These are phyloP conservation scores for Eucalyptus leucophloia DNA, from an alignment of 345 rosid species.

Conservation along the genomic window DNA sequence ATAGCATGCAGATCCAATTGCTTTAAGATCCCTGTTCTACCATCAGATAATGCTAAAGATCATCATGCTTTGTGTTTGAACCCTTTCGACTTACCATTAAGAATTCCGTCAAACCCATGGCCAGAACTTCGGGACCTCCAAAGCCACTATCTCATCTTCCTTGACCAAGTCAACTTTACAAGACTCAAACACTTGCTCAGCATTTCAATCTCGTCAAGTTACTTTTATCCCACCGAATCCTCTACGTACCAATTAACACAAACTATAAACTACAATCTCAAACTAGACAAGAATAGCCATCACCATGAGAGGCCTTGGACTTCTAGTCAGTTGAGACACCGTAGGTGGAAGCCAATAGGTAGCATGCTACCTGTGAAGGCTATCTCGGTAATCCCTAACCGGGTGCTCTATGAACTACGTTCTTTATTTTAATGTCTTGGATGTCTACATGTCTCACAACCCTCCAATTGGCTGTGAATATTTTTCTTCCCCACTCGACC, in stretches of 20 bases:
- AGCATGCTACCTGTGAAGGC: no score
- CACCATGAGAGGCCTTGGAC: background rate
- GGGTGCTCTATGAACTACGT: accelerated
- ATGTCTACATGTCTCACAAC: no score
- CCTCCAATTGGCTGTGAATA: no score
- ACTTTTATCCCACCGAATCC: background rate
- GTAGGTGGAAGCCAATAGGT: no score
- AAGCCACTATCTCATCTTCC: slow-evolving; percentile 63
- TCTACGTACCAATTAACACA: background rate
- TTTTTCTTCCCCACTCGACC: no score
- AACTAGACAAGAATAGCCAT: background rate
- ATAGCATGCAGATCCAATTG: background rate
- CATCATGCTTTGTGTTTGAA: slow-evolving; percentile 2
- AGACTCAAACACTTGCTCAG: slow-evolving; percentile 32
- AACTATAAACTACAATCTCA: background rate
- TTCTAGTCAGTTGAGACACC: no score
- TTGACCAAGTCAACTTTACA: slow-evolving; percentile 31
- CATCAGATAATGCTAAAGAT: background rate
- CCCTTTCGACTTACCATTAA: slow-evolving; percentile 80
- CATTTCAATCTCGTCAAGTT: background rate
- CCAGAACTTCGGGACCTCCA: slow-evolving; percentile 60
- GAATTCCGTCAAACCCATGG: slow-evolving; percentile 41
- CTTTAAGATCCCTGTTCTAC: background rate
- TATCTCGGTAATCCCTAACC: accelerated
- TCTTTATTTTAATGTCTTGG: accelerated